A percentile compares a stretch with the other conserved stretches of the same genome.
phyloP scores from a whole-genome alignment of 345 rosid genomes.

The Gossypium herbaceum region DNA sequence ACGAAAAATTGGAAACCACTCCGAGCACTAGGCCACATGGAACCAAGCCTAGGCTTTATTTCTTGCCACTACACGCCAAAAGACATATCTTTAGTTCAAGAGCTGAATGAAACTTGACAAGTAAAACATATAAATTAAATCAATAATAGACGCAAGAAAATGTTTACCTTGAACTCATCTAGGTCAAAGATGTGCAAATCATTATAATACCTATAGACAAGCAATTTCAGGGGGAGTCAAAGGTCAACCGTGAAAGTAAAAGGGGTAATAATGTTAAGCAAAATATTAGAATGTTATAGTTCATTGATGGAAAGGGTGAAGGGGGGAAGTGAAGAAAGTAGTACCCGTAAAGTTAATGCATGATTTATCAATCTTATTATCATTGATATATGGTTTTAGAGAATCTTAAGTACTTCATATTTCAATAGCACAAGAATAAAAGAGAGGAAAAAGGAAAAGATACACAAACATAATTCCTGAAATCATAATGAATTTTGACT shows the following conservation, averaged over 20 bases:
- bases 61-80: constrained; percentile 83
- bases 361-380: background rate
- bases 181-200: constrained; percentile 82
- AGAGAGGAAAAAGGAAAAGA: background rate
- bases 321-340: background rate
- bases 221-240: background rate
- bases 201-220: constrained; percentile 67
- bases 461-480: constrained; percentile 3
- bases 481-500: background rate
- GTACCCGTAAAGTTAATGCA: background rate
- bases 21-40: constrained; percentile 92
- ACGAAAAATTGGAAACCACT: constrained; percentile 93
- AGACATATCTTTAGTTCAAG: constrained; percentile 21
- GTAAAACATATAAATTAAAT: background rate
- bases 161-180: constrained; percentile 80
- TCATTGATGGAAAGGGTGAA: background rate
- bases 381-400: background rate
- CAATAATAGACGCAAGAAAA: constrained; percentile 9
- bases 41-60: constrained; percentile 86
- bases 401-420: background rate
- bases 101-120: background rate
- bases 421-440: background rate
- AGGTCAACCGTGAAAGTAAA: constrained; percentile 4
- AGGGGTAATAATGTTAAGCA: background rate
- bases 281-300: background rate